Base-by-base conservation (phyloP, 2,329 filamentous ascomycete species). In the Allantophomopsis lycopodina region DNA sequence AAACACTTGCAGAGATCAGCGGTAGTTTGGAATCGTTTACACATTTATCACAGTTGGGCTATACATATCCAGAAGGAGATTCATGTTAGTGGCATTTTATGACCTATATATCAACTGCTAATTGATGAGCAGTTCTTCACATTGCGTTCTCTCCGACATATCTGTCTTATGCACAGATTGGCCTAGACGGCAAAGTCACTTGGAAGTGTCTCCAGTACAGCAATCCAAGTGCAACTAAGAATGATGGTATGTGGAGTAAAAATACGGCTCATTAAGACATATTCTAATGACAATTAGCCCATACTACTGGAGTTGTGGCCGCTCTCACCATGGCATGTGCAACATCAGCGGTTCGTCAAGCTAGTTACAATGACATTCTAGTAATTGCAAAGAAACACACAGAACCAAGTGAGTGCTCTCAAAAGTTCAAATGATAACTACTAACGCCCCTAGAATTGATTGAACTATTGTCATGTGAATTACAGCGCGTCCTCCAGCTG, bases 31-130 rank as follows among this genome's bases (percentile, higher is more conserved):
- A 75, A 34, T 75, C 66, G 35, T 74, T 93, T 23, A 75, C 72
- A 44, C 82, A 76, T 41, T 66, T 93, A 20, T 66, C 79, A 20
- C 84, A 94, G 56, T 76, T 79, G 35, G 86, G 86, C 2, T 94
- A 93, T 57, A 68, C 71, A 6, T 91, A 83, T 53, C 59, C 71
- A 4, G 68, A 78, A 13, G 71, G 77, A 32, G 69, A 74, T 11
- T 72, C 81, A 43, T 79, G 79, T 81, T 59, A 58, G 70, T 48
- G 11, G 11, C 10, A 28, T 8, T 10, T 28, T 10, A 3, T 28
- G 20, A 8, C 20, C 23, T 28, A 28, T 28, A 10, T 12, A 3
- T 28, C 23, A 28, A 28, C 23, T 28, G 10, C 23, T 28, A 28
- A 28, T 5, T 12, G 11, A 28, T 12, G 11, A 28, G 8, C 8